Evolutionary conservation across 768 basidiomycete genomes (phyloP).

Genomic region (Auriscalpium vulgare): DNA sequence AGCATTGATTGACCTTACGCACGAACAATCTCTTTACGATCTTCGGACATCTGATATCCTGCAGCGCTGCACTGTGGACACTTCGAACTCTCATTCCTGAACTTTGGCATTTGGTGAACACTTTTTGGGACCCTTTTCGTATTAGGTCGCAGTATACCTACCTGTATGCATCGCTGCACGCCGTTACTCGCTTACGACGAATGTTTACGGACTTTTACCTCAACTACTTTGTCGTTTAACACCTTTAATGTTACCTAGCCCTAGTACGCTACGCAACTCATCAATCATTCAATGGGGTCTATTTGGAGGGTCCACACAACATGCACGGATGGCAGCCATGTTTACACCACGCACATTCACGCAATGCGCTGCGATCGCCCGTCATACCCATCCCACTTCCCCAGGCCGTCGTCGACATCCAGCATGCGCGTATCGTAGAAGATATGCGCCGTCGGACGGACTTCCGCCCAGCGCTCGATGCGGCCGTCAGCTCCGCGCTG

Average conservation of each 20-base stretch:
- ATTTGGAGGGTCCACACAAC: too few species aligned
- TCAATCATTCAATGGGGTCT: too few species aligned
- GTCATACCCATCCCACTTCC: slow-evolving; percentile 65
- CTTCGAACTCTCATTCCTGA: neutral
- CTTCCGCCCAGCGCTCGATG: slow-evolving; percentile 42
- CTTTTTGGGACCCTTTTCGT: too few species aligned
- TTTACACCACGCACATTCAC: slow-evolving; percentile 4
- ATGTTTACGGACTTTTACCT: too few species aligned
- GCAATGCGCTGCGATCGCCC: slow-evolving; percentile 31
- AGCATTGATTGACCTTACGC: slow-evolving; percentile 1
- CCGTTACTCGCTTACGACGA: too few species aligned
- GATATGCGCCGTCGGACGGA: slow-evolving; percentile 58
- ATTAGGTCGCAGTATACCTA: too few species aligned
- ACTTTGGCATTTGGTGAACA: neutral
- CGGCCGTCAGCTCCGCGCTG: slow-evolving; percentile 43
- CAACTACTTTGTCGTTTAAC: too few species aligned
- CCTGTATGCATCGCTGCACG: too few species aligned
- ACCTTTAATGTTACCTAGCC: too few species aligned
- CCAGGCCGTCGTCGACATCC: slow-evolving; percentile 45
- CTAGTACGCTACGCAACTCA: too few species aligned
- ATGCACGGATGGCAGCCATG: too few species aligned
- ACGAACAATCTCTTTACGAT: neutral
- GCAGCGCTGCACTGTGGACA: neutral
- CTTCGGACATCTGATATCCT: neutral
- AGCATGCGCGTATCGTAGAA: slow-evolving; percentile 60